These are phyloP conservation scores for Diutina siamensis DNA, from an alignment of 1,139 yeast genomes.

Conservation along the genomic window DNA sequence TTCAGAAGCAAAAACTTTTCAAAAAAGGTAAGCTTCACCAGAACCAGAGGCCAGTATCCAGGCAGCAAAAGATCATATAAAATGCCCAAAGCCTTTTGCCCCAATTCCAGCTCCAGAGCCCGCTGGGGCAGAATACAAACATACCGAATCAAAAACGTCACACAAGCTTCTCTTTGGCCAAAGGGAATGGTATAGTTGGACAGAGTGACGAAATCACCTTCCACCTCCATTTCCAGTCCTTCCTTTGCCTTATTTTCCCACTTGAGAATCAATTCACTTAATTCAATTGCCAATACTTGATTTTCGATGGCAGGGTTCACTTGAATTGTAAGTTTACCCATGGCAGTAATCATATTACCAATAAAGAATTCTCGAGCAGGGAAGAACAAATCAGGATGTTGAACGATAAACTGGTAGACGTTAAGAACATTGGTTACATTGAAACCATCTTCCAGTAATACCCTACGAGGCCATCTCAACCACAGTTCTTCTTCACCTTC, in stretches of 20 bases:
- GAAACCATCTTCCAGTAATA: slow-evolving; percentile 81
- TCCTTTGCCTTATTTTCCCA: slow-evolving; percentile 62
- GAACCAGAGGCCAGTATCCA: slow-evolving; percentile 76
- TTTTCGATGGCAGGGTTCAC: slow-evolving; percentile 76
- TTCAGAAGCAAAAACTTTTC: slow-evolving; percentile 76
- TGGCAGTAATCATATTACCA: slow-evolving; percentile 83
- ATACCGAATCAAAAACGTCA: slow-evolving; percentile 81
- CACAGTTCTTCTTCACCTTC: slow-evolving; percentile 48
- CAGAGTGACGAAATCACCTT: slow-evolving; percentile 22
- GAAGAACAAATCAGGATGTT: slow-evolving; percentile 75
- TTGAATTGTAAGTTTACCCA: slow-evolving; percentile 81
- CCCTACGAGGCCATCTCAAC: slow-evolving; percentile 94
- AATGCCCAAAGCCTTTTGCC: slow-evolving; percentile 69
- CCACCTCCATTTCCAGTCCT: slow-evolving; percentile 3
- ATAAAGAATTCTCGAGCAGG: slow-evolving; percentile 83
- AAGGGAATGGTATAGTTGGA: slow-evolving; percentile 53
- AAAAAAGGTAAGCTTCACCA: slow-evolving; percentile 72
- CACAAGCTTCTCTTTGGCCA: slow-evolving; percentile 79
- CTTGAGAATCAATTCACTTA: slow-evolving; percentile 70
- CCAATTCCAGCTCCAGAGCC: slow-evolving; percentile 74
- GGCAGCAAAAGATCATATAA: slow-evolving; percentile 64
- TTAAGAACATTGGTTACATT: slow-evolving; percentile 75
- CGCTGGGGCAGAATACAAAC: slow-evolving; percentile 81
- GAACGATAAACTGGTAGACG: slow-evolving; percentile 81
- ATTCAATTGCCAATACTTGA: slow-evolving; percentile 76